These are phyloP conservation scores for Hyphochytrium catenoides DNA, from an alignment of 352 stramenopile species.

Conservation along the genomic window DNA sequence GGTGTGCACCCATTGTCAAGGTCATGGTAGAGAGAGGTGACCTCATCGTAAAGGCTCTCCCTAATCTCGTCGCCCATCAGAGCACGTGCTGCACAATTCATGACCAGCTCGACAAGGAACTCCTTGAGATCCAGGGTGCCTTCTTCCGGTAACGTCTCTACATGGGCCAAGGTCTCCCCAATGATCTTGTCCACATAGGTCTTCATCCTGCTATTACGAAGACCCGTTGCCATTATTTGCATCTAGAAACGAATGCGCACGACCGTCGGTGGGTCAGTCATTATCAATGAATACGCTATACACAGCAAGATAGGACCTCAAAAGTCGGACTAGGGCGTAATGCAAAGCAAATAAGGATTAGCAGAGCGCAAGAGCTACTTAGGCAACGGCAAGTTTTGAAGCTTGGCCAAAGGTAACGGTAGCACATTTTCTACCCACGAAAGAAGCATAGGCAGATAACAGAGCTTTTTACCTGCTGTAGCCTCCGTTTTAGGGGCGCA, in stretches of 20 bases:
- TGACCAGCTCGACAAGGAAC: slow-evolving; percentile 60
- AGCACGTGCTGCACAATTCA: slow-evolving; percentile 63
- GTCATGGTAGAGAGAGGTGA: slow-evolving; percentile 64
- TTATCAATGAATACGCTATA: no score
- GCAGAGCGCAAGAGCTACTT: no score
- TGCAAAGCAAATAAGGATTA: no score
- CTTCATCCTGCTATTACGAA: slow-evolving; percentile 46
- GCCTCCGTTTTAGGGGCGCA: slow-evolving; percentile 42
- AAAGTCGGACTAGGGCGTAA: no score
- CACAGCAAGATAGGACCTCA: no score
- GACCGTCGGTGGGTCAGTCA: no score
- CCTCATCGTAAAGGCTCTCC: slow-evolving; percentile 67
- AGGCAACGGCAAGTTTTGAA: no score
- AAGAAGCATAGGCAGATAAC: no score
- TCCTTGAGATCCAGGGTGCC: slow-evolving; percentile 57
- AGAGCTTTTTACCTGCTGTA: no score
- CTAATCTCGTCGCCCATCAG: slow-evolving; percentile 68
- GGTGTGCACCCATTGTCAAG: slow-evolving; percentile 73
- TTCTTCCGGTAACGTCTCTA: slow-evolving; percentile 21
- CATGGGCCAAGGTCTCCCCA: slow-evolving; percentile 45
- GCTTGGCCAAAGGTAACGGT: no score
- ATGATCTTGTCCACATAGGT: slow-evolving; percentile 72
- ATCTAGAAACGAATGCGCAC: no score
- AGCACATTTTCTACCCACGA: no score
- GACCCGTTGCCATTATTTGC: slow-evolving; percentile 57